Evolutionary conservation across 192 early-diverging fungal genomes (phyloP), one percentile per base, ranked within the genome.

Genomic region (Spinellus fusiger): DNA sequence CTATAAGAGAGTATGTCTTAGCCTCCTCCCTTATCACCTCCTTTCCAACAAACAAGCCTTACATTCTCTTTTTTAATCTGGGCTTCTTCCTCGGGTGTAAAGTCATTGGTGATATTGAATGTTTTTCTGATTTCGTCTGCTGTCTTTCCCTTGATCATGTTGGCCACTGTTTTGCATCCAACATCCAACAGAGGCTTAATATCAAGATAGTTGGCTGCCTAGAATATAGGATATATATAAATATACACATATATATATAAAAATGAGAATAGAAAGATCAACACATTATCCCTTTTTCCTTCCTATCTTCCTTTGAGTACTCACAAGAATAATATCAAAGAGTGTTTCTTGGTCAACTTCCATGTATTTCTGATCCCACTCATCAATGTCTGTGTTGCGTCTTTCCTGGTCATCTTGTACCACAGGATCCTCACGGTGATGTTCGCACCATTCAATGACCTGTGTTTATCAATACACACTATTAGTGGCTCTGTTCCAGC

Each of bases 81-180:
- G 54, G 89, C 95, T 74, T 91, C 90, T 76, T 99, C 95, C 71
- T 98, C 97, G 8, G 87, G 86, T 9, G 91, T 93, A 80, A 99
- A 97, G 72, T 99, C 97, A 66, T 94, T 90, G 37, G 77, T 75
- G 65, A 98, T 97, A 77, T 99, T 98, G 77, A 99, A 99, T 70
- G 89, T 91, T 64, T 86, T 88, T 56, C 96, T 84, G 63, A 98
- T 96, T 76, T 96, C 86, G 54, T 96, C 90, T 15, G 93, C 87
- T 9, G 84, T 78, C 78, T 98, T 98, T 34, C 93, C 92, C 73
- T 93, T 92, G 74, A 99, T 89, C 92, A 95, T 92, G 70, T 96
- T 96, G 54, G 96, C 96, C 40, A 98, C 93, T 3, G 94, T 94
- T 80, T 97, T 98, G 83, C 96, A 99, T 7, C 93, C 93, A 52